These are phyloP conservation scores for Galeopsis tetrahit DNA, from an alignment of 257 asterid genomes.

Conservation along the genomic window DNA sequence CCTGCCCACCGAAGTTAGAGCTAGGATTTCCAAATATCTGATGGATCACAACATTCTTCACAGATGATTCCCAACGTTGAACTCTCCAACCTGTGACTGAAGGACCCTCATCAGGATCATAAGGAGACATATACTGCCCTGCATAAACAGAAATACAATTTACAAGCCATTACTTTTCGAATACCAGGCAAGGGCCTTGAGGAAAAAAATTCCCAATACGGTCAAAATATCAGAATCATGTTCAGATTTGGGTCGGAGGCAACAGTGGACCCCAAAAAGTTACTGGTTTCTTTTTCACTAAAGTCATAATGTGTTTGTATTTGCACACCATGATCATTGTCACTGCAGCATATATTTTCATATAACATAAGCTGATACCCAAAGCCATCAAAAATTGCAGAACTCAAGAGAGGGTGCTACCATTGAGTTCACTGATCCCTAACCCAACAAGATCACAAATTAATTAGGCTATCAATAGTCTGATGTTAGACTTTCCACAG, in stretches of 20 bases:
- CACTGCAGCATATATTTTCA: slow-evolving; percentile 13
- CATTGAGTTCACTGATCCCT: background rate
- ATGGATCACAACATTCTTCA: slow-evolving; percentile 96
- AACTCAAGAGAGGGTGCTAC: background rate
- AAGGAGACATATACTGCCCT: slow-evolving; percentile 99
- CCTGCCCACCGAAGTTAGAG: slow-evolving; percentile 80
- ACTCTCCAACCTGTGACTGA: slow-evolving; percentile 99
- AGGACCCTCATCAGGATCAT: slow-evolving; percentile 99
- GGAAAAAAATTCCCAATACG: background rate
- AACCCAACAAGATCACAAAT: background rate
- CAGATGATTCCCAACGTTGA: slow-evolving; percentile 98
- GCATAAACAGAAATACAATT: slow-evolving; percentile 41
- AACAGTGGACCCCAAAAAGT: background rate
- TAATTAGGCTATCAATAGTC: slow-evolving; percentile 5
- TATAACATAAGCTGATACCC: slow-evolving; percentile 4
- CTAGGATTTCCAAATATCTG: slow-evolving; percentile 93
- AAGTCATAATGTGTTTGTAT: background rate
- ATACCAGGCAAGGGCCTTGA: slow-evolving; percentile 8
- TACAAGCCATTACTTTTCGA: slow-evolving; percentile 24
- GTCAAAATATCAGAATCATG: background rate
- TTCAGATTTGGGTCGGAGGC: background rate
- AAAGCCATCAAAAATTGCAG: background rate
- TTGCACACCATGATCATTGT: slow-evolving; percentile 9
- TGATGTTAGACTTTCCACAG: background rate
- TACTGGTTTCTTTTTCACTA: background rate